Base-by-base conservation (phyloP, 495 filamentous ascomycete species). In the Aspergillus indologenus region DNA sequence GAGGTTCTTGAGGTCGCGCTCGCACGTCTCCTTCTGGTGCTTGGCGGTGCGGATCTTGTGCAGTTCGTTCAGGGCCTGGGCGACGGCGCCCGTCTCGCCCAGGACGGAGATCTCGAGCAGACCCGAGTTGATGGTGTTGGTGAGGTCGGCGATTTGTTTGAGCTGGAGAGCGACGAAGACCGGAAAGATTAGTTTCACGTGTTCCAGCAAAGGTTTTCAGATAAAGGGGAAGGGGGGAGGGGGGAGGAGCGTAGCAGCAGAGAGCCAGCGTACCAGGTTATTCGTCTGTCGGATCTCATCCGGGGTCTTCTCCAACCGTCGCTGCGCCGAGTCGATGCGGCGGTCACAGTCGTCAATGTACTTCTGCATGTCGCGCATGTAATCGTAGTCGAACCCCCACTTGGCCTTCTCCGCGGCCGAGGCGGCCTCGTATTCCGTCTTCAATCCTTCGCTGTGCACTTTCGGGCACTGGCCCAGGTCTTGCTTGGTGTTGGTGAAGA, bases 401-500 rank as follows among this genome's bases (percentile, higher is more conserved):
- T 88, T 87, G 18, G 75, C 71, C 71, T 88, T 90, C 52, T 93
- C 88, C 18, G 83, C 65, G 5, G 83, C 75, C 26, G 85, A 73
- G 0, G 89, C 81, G 1, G 70, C 72, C 61, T 94, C 88, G 75
- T 96, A 98, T 68, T 98, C 91, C 42, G 83, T 78, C 71, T 96
- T 96, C 55, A 96, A 82, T 23, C 86, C 83, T 71, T 96, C 92
- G 56, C 84, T 89, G 74, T 99, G 94, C 45, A 93, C 85, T 74
- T 94, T 94, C 34, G 91, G 85, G 66, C 94, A 99, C 0, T 85
- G 86, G 19, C 94, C 94, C 29, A 97, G 83, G 71, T 99, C 94
- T 83, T 96, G 91, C 76, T 96, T 98, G 44, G 94, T 99, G 78
- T 99, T 99, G 60, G 92, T 98, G 84, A 99, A 99, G 69, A 98